A percentile compares a stretch with the other conserved stretches of the same genome.
phyloP scores from a whole-genome alignment of 306 rosid genomes.

The Purshia tridentata region DNA sequence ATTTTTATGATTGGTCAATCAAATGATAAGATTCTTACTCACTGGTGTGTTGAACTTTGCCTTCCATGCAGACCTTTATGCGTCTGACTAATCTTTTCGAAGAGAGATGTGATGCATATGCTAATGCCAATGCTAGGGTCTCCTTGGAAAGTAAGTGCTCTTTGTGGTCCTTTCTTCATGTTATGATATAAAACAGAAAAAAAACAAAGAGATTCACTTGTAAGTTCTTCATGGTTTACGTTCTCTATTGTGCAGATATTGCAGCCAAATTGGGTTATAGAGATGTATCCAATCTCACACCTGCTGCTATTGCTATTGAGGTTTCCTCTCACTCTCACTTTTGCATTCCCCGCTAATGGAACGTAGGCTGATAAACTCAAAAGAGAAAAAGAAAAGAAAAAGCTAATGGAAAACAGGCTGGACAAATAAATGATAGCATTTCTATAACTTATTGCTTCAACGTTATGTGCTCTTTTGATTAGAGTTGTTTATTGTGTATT shows the following conservation, averaged over 20 bases:
- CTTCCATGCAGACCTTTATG: constrained; percentile 59
- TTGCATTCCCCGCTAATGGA: constrained; percentile 6
- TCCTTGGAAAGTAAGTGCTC: constrained; percentile 66
- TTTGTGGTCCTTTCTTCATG: background rate
- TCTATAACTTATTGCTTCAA: constrained; percentile 10
- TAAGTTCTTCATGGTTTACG: constrained; percentile 1
- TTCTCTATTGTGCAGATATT: constrained; percentile 48
- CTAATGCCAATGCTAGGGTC: constrained; percentile 79
- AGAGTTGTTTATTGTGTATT: background rate
- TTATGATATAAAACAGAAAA: constrained; percentile 3
- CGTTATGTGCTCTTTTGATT: background rate
- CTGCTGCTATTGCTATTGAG: constrained; percentile 81
- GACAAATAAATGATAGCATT: background rate
- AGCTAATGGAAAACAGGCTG: too few species aligned
- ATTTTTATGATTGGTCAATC: background rate
- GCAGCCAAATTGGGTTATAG: constrained; percentile 60
- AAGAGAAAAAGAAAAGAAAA: background rate
- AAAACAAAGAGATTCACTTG: background rate
- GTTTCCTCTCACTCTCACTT: constrained; percentile 36
- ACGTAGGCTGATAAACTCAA: background rate
- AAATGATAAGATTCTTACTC: background rate
- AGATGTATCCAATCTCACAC: constrained; percentile 71
- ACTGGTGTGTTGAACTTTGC: constrained; percentile 7
- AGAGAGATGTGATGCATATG: constrained; percentile 76
- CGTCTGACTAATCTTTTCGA: constrained; percentile 72